phyloP scores from a whole-genome alignment of 345 rosid genomes.

The Salix koriyanagi region DNA sequence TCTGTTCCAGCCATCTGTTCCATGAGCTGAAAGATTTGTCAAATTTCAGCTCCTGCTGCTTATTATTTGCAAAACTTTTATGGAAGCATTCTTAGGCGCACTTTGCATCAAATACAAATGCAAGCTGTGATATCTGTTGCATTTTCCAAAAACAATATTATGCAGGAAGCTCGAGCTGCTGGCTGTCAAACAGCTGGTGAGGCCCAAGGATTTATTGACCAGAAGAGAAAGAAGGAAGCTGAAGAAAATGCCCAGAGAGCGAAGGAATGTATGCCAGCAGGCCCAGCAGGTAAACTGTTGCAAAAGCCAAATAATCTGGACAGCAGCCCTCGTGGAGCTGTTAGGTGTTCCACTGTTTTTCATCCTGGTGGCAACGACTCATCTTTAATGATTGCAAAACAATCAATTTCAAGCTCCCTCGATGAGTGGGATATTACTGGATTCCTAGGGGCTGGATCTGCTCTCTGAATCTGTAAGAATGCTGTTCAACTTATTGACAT shows the following conservation, averaged over 20 bases:
- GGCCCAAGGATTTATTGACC: constrained; percentile 58
- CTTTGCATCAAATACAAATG: neutral
- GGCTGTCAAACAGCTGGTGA: constrained; percentile 62
- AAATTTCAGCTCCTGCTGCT: neutral
- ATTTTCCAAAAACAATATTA: neutral
- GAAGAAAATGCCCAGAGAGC: constrained; percentile 50
- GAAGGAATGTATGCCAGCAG: constrained; percentile 49
- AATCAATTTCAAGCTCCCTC: constrained; percentile 32
- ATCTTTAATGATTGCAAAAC: constrained; percentile 27
- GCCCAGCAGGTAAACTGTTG: constrained; percentile 52
- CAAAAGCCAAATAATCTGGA: constrained; percentile 35
- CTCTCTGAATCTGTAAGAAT: constrained; percentile 71
- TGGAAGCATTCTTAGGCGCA: neutral
- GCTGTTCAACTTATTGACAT: neutral
- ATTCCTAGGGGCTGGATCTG: constrained; percentile 62
- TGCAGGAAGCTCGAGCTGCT: constrained; percentile 85
- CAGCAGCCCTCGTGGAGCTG: constrained; percentile 41
- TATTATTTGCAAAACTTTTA: neutral
- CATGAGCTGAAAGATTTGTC: neutral
- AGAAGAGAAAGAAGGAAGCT: constrained; percentile 64
- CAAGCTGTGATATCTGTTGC: neutral
- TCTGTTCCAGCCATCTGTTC: neutral
- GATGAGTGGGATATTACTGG: constrained; percentile 74
- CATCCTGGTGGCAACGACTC: constrained; percentile 44
- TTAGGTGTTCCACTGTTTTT: constrained; percentile 30